Percentiles rank a stretch among this genome's conserved stretches.
Evolutionary conservation across 2,329 filamentous ascomycete species (phyloP).

Genomic region (Venturia carpophila): DNA sequence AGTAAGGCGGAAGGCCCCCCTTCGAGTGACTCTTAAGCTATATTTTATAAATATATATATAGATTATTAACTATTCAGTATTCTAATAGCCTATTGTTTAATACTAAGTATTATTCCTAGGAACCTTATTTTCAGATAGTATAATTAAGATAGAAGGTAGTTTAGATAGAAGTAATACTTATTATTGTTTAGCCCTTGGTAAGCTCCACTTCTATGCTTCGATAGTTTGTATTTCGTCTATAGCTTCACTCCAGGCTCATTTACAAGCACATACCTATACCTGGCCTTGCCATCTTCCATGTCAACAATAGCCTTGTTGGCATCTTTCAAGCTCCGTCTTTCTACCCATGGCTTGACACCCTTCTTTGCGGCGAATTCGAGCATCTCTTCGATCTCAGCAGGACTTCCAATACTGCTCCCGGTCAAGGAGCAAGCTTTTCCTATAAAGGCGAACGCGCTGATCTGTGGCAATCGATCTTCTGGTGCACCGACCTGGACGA

Average conservation of each 20-base stretch:
- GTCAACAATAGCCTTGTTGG: constrained; percentile 51
- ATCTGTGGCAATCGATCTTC: constrained; percentile 45
- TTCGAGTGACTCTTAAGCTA: no score
- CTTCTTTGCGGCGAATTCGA: constrained; percentile 52
- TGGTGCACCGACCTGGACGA: constrained; percentile 57
- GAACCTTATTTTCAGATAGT: no score
- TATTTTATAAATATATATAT: no score
- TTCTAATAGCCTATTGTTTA: no score
- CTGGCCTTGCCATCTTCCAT: constrained; percentile 48
- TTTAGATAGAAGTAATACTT: no score
- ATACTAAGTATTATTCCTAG: no score
- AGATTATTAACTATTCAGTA: no score
- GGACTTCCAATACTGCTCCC: constrained; percentile 46
- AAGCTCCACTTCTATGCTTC: neutral
- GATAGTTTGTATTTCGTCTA: neutral
- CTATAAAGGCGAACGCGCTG: constrained; percentile 46
- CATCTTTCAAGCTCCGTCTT: constrained; percentile 49
- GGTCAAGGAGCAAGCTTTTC: constrained; percentile 43
- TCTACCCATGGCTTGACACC: constrained; percentile 56
- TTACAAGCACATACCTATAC: constrained; percentile 36
- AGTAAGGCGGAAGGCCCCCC: no score
- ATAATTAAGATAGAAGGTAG: no score
- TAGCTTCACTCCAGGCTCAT: constrained; percentile 23
- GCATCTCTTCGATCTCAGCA: constrained; percentile 53
- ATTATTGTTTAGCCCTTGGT: neutral